A percentile compares a stretch with the other conserved stretches of the same genome.
phyloP scores from a whole-genome alignment of 768 basidiomycete genomes.

The Termitomyces sp. region DNA sequence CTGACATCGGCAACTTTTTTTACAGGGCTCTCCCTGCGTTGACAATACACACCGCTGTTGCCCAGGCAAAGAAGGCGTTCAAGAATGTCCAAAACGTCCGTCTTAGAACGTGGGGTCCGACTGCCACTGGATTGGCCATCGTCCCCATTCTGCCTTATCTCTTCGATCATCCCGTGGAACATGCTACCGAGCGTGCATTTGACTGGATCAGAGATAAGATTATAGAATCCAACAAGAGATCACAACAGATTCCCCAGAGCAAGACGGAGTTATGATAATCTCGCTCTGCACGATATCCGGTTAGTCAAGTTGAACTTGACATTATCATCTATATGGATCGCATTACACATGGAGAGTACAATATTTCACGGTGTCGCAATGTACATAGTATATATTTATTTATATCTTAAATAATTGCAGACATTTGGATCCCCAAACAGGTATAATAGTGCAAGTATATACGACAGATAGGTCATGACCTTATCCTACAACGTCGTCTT shows the following conservation, averaged over 20 bases:
- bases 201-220: constrained; percentile 64
- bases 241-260: constrained; percentile 3
- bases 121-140: constrained; percentile 65
- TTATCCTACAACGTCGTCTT: constrained; percentile 35
- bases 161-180: constrained; percentile 79
- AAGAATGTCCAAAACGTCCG: constrained; percentile 52
- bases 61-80: constrained; percentile 68
- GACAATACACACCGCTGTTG: constrained; percentile 82
- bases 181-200: constrained; percentile 62
- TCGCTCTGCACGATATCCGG: not conserved
- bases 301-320: not conserved
- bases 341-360: not conserved
- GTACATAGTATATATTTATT: constrained; percentile 11
- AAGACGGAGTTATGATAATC: constrained; percentile 10
- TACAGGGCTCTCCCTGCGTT: constrained; percentile 77
- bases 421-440: constrained; percentile 2
- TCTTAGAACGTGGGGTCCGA: constrained; percentile 73
- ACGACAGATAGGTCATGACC: constrained; percentile 5
- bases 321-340: not conserved
- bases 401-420: constrained; percentile 8
- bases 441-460: constrained; percentile 4
- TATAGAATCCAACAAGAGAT: constrained; percentile 32
- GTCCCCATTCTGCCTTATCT: constrained; percentile 74
- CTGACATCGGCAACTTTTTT: constrained; percentile 8
- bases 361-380: constrained; percentile 1